Evolutionary conservation across 441 rosid genomes (phyloP), one percentile per base, ranked within the genome.

Genomic region (Lepidium campestre): DNA sequence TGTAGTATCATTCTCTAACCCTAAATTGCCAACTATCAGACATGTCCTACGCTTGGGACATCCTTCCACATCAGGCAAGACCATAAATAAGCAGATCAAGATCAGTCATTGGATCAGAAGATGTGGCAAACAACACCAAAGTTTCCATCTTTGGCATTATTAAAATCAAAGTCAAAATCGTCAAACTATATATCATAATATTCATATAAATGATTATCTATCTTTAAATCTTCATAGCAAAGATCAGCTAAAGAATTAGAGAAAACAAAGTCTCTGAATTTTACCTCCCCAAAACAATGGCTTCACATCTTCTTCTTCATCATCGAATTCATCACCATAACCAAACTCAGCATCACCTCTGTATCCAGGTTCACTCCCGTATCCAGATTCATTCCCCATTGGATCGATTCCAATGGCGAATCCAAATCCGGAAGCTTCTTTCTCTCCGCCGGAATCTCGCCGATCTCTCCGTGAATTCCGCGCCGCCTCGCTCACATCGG

Each of bases 291-390:
- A 91, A 71, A 91, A 90, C 78, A 89, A 65, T 64, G 87, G 76
- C 59, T 82, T 82, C 0, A 80, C 77, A 62, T 94, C 99, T 13
- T 94, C 98, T 67, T 94, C 99, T 77, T 94, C 99, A 73, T 94
- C 98, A 39, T 94, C 99, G 6, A 89, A 48, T 73, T 94, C 97
- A 64, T 94, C 97, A 17, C 90, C 97, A 74, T 94, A 87, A 11
- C 98, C 99, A 39, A 94, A 83, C 85, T 94, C 99, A 1, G 84
- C 97, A 82, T 91, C 99, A 6, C 99, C 99, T 53, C 97, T 85
- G 29, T 94, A 94, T 5, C 97, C 99, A 2, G 97, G 94, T 44
- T 94, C 99, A 60, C 99, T 94, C 14, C 97, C 98, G 44, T 94
- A 94, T 19, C 99, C 97, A 12, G 97, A 86, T 61, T 94, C 97